Conservation (phyloP, 768 basidiomycete species). For the Termitomyces bulborhizus region DNA sequence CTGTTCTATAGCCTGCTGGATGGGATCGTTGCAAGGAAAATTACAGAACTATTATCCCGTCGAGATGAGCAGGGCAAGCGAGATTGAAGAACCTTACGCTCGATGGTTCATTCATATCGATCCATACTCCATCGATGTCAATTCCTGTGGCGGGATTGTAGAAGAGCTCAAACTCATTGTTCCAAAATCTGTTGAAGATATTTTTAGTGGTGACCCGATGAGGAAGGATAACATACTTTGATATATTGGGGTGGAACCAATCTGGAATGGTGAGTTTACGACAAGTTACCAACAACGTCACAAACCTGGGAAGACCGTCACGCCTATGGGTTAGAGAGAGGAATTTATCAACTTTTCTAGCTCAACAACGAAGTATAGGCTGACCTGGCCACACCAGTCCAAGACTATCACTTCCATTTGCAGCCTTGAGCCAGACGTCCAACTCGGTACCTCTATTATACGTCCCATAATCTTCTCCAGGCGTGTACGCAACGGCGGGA, state of each 20-base stretch:
- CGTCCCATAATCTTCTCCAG: slow-evolving; percentile 40
- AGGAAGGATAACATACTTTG: slow-evolving; percentile 28
- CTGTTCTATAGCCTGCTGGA: slow-evolving; percentile 46
- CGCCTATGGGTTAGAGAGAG: slow-evolving; percentile 25
- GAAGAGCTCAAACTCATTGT: slow-evolving; percentile 50
- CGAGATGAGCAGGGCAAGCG: not conserved
- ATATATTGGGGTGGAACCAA: slow-evolving; percentile 53
- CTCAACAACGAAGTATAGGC: slow-evolving; percentile 2
- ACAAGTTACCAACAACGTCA: not conserved
- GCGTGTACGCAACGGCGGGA: slow-evolving; percentile 55
- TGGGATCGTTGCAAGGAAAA: slow-evolving; percentile 55
- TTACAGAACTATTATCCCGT: slow-evolving; percentile 46
- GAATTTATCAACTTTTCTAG: not conserved
- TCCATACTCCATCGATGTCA: slow-evolving; percentile 70
- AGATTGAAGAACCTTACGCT: slow-evolving; percentile 34
- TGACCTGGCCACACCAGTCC: slow-evolving; percentile 63
- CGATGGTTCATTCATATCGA: slow-evolving; percentile 72
- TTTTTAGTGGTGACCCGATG: not conserved
- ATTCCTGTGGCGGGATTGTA: slow-evolving; percentile 47
- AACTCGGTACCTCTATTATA: slow-evolving; percentile 46
- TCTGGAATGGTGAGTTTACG: slow-evolving; percentile 24
- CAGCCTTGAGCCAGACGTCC: slow-evolving; percentile 58
- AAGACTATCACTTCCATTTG: slow-evolving; percentile 50
- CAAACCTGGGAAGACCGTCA: slow-evolving; percentile 51
- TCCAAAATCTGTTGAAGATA: slow-evolving; percentile 45